Percentiles rank a stretch among this genome's conserved stretches.
Evolutionary conservation across 2,329 filamentous ascomycete species (phyloP).

Genomic region (Ophiostoma himal-ulmi): DNA sequence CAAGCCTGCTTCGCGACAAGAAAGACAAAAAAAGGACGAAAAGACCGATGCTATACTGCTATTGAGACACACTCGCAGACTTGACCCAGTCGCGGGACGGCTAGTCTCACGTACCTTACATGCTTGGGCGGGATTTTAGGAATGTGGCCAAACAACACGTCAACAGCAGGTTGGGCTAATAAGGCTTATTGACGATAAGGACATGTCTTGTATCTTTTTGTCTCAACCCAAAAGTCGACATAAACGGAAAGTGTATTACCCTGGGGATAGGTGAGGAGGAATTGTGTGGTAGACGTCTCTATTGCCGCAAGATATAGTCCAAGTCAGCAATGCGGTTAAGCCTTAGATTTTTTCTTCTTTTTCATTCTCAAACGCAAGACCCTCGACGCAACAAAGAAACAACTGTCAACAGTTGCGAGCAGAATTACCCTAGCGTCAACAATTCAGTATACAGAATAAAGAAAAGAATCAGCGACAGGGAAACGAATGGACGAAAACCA

Average conservation of each 20-base stretch:
- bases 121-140: not conserved
- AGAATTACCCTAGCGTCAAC: not conserved
- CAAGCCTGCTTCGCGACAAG: slow-evolving; percentile 12
- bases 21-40: not conserved
- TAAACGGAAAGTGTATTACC: not conserved
- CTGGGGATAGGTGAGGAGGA: not conserved
- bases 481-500: not conserved
- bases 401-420: not conserved
- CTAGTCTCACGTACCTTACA: slow-evolving; percentile 6
- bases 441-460: not conserved
- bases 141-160: not conserved
- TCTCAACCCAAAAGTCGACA: not conserved
- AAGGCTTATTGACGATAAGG: not conserved
- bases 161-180: not conserved
- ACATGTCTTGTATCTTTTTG: not conserved
- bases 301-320: not conserved
- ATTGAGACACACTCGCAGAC: not conserved
- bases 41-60: not conserved
- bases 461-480: not conserved
- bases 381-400: not conserved
- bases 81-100: not conserved
- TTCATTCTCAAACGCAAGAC: not conserved
- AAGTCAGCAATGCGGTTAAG: not conserved
- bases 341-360: not conserved
- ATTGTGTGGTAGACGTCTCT: not conserved